Evolutionary conservation across 148 eudicot species (phyloP).

Genomic region (Camellia granthamiana): DNA sequence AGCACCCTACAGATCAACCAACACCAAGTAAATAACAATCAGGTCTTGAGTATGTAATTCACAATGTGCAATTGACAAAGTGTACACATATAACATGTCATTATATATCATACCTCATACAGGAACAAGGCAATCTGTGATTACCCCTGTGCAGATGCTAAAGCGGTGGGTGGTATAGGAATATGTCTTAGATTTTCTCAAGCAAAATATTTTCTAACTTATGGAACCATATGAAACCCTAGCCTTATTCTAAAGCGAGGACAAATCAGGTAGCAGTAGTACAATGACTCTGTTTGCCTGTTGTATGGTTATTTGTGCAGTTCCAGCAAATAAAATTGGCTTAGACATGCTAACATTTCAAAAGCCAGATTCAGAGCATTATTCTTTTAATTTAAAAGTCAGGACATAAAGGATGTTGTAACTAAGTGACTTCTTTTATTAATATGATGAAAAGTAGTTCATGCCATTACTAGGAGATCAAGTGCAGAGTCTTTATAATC

Average conservation of each 20-base stretch:
- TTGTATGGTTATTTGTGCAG: neutral
- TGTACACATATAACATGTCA: neutral
- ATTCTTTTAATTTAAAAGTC: neutral
- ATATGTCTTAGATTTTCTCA: neutral
- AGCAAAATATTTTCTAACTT: neutral
- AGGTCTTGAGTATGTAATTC: neutral
- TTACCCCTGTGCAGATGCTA: constrained; percentile 4
- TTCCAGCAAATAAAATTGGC: neutral
- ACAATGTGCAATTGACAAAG: neutral
- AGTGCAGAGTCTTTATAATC: too few species aligned
- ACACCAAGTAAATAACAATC: neutral
- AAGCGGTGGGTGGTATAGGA: neutral
- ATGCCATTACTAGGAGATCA: too few species aligned
- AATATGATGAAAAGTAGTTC: neutral
- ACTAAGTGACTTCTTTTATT: neutral
- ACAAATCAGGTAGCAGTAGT: neutral
- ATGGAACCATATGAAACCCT: neutral
- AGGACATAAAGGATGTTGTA: neutral
- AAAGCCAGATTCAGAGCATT: neutral
- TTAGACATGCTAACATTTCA: neutral
- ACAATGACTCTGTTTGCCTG: neutral
- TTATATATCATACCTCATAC: neutral
- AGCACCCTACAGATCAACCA: constrained; percentile 54
- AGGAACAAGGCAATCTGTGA: neutral
- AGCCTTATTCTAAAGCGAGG: constrained; percentile 2